A percentile compares a stretch with the other conserved stretches of the same genome.
Evolutionary conservation across 257 asterid genomes (phyloP).

Genomic region (Capsicum baccatum): DNA sequence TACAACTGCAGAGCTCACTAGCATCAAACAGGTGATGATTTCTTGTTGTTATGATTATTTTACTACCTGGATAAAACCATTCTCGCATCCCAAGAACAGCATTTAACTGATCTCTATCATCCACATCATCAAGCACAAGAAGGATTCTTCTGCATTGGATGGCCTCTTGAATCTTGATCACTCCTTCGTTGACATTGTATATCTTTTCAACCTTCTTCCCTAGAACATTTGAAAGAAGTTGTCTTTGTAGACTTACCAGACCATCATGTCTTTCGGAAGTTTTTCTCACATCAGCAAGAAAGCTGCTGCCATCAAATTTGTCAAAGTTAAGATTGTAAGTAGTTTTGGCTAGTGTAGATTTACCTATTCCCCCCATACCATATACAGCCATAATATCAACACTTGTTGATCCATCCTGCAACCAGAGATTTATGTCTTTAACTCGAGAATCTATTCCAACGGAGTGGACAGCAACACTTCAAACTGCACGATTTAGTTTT

Average conservation of each 20-base stretch:
- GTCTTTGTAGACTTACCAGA: conserved; percentile 29
- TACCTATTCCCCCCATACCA: conserved; percentile 37
- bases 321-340: conserved; percentile 10
- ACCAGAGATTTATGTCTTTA: conserved; percentile 29
- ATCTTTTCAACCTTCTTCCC: conserved; percentile 7
- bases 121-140: conserved; percentile 37
- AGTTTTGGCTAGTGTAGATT: conserved; percentile 30
- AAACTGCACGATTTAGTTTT: conserved; percentile 10
- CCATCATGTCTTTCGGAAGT: conserved; percentile 26
- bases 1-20: neutral
- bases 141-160: conserved; percentile 25
- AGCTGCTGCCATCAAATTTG: conserved; percentile 32
- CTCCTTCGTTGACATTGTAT: conserved; percentile 27
- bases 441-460: conserved; percentile 36
- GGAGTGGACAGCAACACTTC: neutral
- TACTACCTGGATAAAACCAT: conserved; percentile 37
- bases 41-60: conserved; percentile 35
- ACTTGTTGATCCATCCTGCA: conserved; percentile 20
- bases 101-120: conserved; percentile 27
- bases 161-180: conserved; percentile 7
- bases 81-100: conserved; percentile 26
- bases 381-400: conserved; percentile 21
- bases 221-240: conserved; percentile 33
- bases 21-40: conserved; percentile 16
- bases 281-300: conserved; percentile 32